Conservation (phyloP, 352 stramenopile species). For the Pythium brassicae region DNA sequence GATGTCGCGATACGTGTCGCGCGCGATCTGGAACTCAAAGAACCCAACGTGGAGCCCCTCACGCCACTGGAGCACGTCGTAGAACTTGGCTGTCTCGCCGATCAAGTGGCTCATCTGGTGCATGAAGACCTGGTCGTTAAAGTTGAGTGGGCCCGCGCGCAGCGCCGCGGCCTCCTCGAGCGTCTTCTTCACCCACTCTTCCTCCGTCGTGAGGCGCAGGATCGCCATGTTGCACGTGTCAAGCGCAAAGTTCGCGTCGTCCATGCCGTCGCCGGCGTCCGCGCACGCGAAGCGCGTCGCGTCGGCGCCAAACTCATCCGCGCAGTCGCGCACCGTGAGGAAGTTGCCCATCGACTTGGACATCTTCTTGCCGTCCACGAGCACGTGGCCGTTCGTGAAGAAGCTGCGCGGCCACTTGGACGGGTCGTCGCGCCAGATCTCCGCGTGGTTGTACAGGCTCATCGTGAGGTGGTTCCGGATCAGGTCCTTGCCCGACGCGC, state of each 20-base stretch:
- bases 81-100: slow-evolving; percentile 83
- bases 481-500: slow-evolving; percentile 94
- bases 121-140: slow-evolving; percentile 94
- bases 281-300: slow-evolving; percentile 97
- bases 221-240: slow-evolving; percentile 98
- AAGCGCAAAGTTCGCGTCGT: slow-evolving; percentile 99
- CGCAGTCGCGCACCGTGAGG: slow-evolving; percentile 97
- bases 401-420: slow-evolving; percentile 97
- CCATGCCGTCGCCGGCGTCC: slow-evolving; percentile 96
- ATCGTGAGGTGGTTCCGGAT: slow-evolving; percentile 99
- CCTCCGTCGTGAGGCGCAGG: slow-evolving; percentile 95
- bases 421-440: slow-evolving; percentile 98
- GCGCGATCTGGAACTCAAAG: slow-evolving; percentile 98
- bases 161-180: slow-evolving; percentile 85
- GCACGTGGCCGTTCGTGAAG: slow-evolving; percentile 99
- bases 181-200: slow-evolving; percentile 95
- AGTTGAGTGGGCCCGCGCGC: slow-evolving; percentile 76
- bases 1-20: slow-evolving; percentile 97
- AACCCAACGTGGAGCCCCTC: slow-evolving; percentile 98
- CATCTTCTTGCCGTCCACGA: slow-evolving; percentile 99
- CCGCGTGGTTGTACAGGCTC: slow-evolving; percentile 99
- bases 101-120: slow-evolving; percentile 98
- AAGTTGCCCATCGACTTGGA: slow-evolving; percentile 99
- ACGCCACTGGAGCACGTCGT: slow-evolving; percentile 91
- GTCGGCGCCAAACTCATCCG: slow-evolving; percentile 95